These are phyloP conservation scores for Odontarrhena argentea DNA, from an alignment of 345 rosid species.

Conservation along the genomic window DNA sequence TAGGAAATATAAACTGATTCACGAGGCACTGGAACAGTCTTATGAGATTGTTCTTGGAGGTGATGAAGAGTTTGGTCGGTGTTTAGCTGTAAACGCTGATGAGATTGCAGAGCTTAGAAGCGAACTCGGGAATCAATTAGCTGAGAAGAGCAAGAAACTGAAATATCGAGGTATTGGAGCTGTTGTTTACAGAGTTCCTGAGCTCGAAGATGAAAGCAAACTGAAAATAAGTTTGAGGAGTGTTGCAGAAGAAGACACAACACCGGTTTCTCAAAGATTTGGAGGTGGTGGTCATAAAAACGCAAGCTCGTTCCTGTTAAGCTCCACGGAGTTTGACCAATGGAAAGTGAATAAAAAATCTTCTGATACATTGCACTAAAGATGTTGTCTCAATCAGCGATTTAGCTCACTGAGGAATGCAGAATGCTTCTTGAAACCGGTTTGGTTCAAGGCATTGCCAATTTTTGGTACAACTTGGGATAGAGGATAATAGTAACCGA, in stretches of 20 bases:
- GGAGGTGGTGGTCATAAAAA: conserved; percentile 78
- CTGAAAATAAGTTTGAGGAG: conserved; percentile 78
- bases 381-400: neutral
- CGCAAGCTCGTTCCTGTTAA: conserved; percentile 72
- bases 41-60: conserved; percentile 66
- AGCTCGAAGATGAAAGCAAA: conserved; percentile 56
- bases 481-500: too few relatives aligned
- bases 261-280: conserved; percentile 52
- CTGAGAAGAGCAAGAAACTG: conserved; percentile 53
- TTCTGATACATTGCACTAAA: neutral
- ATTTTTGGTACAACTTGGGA: neutral
- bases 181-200: conserved; percentile 61
- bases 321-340: conserved; percentile 47
- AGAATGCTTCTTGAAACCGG: neutral
- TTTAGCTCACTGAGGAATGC: neutral
- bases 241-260: conserved; percentile 61
- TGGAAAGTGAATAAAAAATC: conserved; percentile 51
- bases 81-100: conserved; percentile 74
- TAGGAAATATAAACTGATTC: conserved; percentile 57
- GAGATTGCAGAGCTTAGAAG: conserved; percentile 64
- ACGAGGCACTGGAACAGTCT: conserved; percentile 48
- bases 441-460: conserved; percentile 12
- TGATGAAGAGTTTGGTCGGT: conserved; percentile 54
- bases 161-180: conserved; percentile 67
- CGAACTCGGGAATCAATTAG: conserved; percentile 68